A percentile compares a stretch with the other conserved stretches of the same genome.
These are phyloP conservation scores for Lathyrus aphaca DNA, from an alignment of 306 rosid species.

Conservation along the genomic window DNA sequence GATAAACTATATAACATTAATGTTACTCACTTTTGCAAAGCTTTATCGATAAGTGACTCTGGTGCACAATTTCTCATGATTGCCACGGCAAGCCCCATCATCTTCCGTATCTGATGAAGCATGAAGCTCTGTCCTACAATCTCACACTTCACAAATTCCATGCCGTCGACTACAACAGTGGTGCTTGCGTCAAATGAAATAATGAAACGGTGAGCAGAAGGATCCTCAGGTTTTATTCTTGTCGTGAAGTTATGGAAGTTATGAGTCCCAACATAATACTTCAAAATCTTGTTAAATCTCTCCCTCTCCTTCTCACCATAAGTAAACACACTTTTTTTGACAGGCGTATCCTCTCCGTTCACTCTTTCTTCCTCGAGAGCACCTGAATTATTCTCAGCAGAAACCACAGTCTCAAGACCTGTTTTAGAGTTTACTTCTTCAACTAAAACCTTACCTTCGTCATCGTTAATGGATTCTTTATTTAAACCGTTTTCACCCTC, in stretches of 20 bases:
- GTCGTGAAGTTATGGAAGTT: conserved; percentile 96
- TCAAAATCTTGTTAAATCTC: conserved; percentile 74
- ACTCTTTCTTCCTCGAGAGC: conserved; percentile 41
- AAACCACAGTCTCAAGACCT: conserved; percentile 37
- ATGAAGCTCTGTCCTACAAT: conserved; percentile 98
- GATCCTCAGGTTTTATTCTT: conserved; percentile 88
- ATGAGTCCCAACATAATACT: conserved; percentile 76
- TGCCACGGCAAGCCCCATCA: conserved; percentile 95
- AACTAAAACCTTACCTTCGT: conserved; percentile 36
- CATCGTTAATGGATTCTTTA: conserved; percentile 39
- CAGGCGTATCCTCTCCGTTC: conserved; percentile 46
- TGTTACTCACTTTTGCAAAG: conserved; percentile 73
- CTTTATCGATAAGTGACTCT: conserved; percentile 69
- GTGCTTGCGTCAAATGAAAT: conserved; percentile 69
- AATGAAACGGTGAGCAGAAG: conserved; percentile 73
- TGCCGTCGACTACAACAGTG: conserved; percentile 58
- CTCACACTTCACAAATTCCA: conserved; percentile 85
- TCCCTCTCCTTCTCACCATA: conserved; percentile 78
- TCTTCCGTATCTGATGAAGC: conserved; percentile 96
- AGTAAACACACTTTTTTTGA: conserved; percentile 49
- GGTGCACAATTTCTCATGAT: conserved; percentile 81
- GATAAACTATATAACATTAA: conserved; percentile 21
- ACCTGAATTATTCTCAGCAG: conserved; percentile 37
- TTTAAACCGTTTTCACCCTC: conserved; percentile 28
- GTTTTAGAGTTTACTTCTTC: conserved; percentile 43